Conservation (phyloP, 208 protist genomes). For the Acanthamoeba sp. region DNA sequence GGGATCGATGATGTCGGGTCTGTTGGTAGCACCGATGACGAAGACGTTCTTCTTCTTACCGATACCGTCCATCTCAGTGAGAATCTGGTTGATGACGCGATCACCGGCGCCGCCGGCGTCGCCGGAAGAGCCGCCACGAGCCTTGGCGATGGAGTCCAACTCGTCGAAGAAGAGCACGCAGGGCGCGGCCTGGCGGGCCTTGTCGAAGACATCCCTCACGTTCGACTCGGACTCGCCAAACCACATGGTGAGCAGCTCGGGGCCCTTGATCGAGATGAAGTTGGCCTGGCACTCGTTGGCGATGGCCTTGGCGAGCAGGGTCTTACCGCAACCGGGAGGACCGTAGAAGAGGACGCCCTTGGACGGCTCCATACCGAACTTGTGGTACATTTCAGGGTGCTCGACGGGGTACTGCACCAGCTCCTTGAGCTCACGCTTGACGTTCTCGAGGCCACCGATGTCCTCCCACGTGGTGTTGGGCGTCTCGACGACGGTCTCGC, state of each 20-base stretch:
- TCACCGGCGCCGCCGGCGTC: slow-evolving; percentile 99
- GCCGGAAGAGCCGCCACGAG: slow-evolving; percentile 95
- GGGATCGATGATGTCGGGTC: slow-evolving; percentile 99
- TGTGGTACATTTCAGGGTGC: slow-evolving; percentile 99
- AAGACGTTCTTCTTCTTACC: slow-evolving; percentile 99
- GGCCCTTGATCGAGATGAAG: slow-evolving; percentile 99
- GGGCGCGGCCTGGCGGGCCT: slow-evolving; percentile 98
- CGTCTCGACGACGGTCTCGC: slow-evolving; percentile 99
- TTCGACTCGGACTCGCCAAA: slow-evolving; percentile 99
- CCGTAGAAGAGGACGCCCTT: slow-evolving; percentile 97
- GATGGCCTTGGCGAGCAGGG: slow-evolving; percentile 96
- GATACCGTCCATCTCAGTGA: slow-evolving; percentile 99
- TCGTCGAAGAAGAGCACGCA: slow-evolving; percentile 99
- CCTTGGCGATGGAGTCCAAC: slow-evolving; percentile 99
- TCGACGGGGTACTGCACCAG: slow-evolving; percentile 99
- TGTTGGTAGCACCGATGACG: slow-evolving; percentile 99
- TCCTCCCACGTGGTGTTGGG: slow-evolving; percentile 99
- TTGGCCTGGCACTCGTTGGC: slow-evolving; percentile 99
- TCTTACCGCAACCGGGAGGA: slow-evolving; percentile 99
- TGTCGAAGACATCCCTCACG: slow-evolving; percentile 99
- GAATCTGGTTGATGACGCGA: slow-evolving; percentile 99
- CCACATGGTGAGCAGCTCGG: slow-evolving; percentile 99
- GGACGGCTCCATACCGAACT: slow-evolving; percentile 99
- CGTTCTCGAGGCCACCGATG: slow-evolving; percentile 98
- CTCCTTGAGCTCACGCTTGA: slow-evolving; percentile 99